These are phyloP conservation scores for Aureobasidium namibiae DNA, from an alignment of 2,329 filamentous ascomycete species.

Conservation along the genomic window DNA sequence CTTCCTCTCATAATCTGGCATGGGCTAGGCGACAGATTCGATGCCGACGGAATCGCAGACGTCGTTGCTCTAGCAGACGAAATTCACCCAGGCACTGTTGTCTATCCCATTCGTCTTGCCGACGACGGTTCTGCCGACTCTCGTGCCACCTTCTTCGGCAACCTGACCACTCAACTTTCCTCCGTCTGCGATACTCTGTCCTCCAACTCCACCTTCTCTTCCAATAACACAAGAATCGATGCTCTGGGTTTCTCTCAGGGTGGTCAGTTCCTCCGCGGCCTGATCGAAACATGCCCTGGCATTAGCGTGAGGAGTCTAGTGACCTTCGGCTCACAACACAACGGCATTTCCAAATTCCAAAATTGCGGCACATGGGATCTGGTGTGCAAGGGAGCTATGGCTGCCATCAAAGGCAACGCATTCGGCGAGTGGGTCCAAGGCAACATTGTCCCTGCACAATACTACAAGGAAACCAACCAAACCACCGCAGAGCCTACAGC, in stretches of 20 bases:
- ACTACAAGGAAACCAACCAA: constrained; percentile 65
- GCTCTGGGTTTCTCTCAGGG: constrained; percentile 93
- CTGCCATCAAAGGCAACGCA: constrained; percentile 67
- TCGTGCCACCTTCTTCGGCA: constrained; percentile 81
- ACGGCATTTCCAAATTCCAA: constrained; percentile 80
- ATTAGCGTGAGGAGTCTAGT: constrained; percentile 70
- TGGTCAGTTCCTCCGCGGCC: constrained; percentile 87
- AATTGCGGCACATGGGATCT: constrained; percentile 64
- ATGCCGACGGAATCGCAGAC: constrained; percentile 62
- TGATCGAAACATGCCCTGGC: constrained; percentile 85
- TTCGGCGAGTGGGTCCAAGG: constrained; percentile 74
- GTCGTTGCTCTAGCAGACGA: constrained; percentile 64
- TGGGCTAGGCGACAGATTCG: constrained; percentile 68
- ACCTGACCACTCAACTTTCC: constrained; percentile 70
- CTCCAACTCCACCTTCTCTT: constrained; percentile 60
- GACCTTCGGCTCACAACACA: constrained; percentile 87
- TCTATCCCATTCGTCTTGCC: constrained; percentile 69
- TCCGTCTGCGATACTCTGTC: constrained; percentile 71
- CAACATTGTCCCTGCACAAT: constrained; percentile 84
- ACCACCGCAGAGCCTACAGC: constrained; percentile 47
- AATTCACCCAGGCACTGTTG: constrained; percentile 72
- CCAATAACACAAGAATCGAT: constrained; percentile 48
- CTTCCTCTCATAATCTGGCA: constrained; percentile 95
- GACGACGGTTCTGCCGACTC: constrained; percentile 62
- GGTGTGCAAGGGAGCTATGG: constrained; percentile 73